Evolutionary conservation across 768 basidiomycete species (phyloP).

Genomic region (Boletus coccyginus): DNA sequence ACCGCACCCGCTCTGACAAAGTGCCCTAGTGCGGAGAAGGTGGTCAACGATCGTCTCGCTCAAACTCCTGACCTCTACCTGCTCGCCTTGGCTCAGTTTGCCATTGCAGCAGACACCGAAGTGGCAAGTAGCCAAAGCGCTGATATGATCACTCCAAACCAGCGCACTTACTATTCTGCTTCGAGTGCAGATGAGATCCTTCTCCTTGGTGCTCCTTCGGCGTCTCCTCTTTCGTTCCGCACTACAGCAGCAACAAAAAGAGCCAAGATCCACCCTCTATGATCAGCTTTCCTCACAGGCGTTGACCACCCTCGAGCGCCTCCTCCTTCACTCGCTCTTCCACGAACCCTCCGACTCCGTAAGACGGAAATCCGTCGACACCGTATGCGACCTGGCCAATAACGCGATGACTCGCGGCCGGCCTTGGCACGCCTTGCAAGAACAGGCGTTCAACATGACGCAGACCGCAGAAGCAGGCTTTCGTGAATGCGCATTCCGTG

Average conservation of each 20-base stretch:
- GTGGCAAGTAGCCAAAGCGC: slow-evolving; percentile 50
- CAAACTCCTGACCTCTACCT: slow-evolving; percentile 79
- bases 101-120: slow-evolving; percentile 73
- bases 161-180: slow-evolving; percentile 6
- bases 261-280: slow-evolving; percentile 59
- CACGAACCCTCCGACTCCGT: slow-evolving; percentile 60
- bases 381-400: slow-evolving; percentile 72
- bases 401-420: slow-evolving; percentile 71
- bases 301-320: slow-evolving; percentile 64
- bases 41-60: slow-evolving; percentile 75
- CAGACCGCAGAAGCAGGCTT: slow-evolving; percentile 31
- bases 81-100: slow-evolving; percentile 76
- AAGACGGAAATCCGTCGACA: slow-evolving; percentile 69
- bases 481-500: slow-evolving; percentile 63
- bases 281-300: slow-evolving; percentile 71
- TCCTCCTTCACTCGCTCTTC: slow-evolving; percentile 66
- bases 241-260: slow-evolving; percentile 34
- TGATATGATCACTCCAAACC: background rate
- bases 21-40: slow-evolving; percentile 63
- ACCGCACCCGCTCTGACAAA: slow-evolving; percentile 6
- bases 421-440: slow-evolving; percentile 81
- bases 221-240: slow-evolving; percentile 71
- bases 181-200: slow-evolving; percentile 70
- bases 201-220: slow-evolving; percentile 77
- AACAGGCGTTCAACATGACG: slow-evolving; percentile 66